Percentiles rank a stretch among this genome's conserved stretches.
Conservation (phyloP, 2,329 filamentous ascomycete species). For the Malbranchea cinnamomea region DNA sequence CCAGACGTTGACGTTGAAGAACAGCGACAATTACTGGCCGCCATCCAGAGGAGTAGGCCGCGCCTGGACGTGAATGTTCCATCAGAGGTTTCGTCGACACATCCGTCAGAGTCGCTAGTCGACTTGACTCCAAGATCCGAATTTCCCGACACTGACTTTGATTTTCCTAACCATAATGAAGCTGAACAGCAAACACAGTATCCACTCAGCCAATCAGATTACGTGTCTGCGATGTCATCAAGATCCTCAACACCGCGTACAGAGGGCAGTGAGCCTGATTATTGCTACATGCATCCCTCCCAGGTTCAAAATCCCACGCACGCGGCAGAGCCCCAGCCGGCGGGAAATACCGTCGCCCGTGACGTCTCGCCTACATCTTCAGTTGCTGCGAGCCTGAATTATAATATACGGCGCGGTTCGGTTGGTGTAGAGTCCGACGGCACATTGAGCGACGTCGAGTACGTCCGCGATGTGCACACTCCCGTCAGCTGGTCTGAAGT, state of each 20-base stretch:
- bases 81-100: conserved; percentile 21
- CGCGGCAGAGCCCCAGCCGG: conserved; percentile 12
- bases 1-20: conserved; percentile 7
- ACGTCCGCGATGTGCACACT: conserved; percentile 18
- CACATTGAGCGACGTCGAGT: conserved; percentile 25
- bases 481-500: conserved; percentile 31
- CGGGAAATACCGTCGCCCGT: conserved; percentile 9
- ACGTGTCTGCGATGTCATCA: no score
- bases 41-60: conserved; percentile 13
- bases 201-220: no score
- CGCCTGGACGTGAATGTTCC: conserved; percentile 15
- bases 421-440: conserved; percentile 20
- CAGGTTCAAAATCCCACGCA: conserved; percentile 10
- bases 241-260: conserved; percentile 18
- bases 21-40: conserved; percentile 10
- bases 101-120: conserved; percentile 27
- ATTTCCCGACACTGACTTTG: conserved; percentile 17
- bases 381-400: conserved; percentile 22
- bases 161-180: conserved; percentile 8
- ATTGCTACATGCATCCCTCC: conserved; percentile 21
- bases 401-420: conserved; percentile 21
- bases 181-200: no score
- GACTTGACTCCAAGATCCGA: conserved; percentile 34
- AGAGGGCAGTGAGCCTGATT: conserved; percentile 16
- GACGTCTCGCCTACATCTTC: conserved; percentile 23